Percentiles rank a stretch among this genome's conserved stretches.
Evolutionary conservation across 2,329 filamentous ascomycete genomes (phyloP).

Genomic region (Xylaria hypoxylon): DNA sequence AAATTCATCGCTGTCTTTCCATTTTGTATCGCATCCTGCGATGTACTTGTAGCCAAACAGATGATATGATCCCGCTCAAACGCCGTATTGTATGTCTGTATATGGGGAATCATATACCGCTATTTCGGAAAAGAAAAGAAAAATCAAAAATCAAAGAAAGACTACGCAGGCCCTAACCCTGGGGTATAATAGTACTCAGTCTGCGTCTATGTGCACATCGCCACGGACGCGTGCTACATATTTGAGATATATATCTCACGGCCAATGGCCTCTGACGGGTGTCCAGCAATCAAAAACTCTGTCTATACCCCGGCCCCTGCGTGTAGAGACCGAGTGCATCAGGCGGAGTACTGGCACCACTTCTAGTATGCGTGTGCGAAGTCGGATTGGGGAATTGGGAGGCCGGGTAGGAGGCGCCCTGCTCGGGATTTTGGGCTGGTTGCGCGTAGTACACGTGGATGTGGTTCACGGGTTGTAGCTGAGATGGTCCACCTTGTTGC

Average conservation of each 20-base stretch:
- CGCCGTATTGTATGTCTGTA: slow-evolving; percentile 22
- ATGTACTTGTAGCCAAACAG: not conserved
- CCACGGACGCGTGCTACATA: not conserved
- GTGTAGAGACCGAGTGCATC: slow-evolving; percentile 28
- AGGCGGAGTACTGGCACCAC: not conserved
- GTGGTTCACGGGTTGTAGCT: slow-evolving; percentile 37
- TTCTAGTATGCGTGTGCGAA: not conserved
- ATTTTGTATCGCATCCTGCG: not conserved
- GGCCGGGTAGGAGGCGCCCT: not conserved
- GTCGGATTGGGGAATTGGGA: slow-evolving; percentile 5
- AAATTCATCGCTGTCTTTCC: slow-evolving; percentile 28
- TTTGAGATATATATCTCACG: not conserved
- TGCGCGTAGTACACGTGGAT: slow-evolving; percentile 39
- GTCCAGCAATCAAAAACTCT: slow-evolving; percentile 31
- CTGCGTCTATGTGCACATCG: no score
- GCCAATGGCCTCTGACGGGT: not conserved
- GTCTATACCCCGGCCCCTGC: slow-evolving; percentile 36
- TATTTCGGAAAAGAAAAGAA: not conserved
- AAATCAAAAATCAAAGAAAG: not conserved
- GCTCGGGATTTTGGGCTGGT: slow-evolving; percentile 8
- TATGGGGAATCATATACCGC: slow-evolving; percentile 14
- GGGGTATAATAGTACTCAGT: not conserved
- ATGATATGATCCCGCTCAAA: slow-evolving; percentile 13
- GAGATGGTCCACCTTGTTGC: slow-evolving; percentile 12
- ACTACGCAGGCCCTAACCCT: not conserved